Conservation (phyloP, 31 red algal genomes). For the Pterothamnion heteromorphum region DNA sequence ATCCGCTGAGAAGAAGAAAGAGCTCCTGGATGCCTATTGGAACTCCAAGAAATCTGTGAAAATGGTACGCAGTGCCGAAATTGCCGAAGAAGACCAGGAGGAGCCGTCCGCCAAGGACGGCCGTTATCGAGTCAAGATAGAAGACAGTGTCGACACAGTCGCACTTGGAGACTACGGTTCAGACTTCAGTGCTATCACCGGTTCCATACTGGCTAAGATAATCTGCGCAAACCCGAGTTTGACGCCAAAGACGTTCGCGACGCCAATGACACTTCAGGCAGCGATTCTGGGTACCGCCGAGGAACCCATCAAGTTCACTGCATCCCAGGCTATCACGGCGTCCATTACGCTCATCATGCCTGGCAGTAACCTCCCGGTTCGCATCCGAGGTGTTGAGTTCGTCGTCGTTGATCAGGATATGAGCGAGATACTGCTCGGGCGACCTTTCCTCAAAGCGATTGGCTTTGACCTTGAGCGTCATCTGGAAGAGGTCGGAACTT, state of each 20-base stretch:
- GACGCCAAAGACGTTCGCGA: background rate
- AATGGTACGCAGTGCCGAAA: background rate
- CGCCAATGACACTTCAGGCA: background rate
- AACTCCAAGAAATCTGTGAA: background rate
- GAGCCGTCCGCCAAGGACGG: background rate
- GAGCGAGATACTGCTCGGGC: constrained; percentile 14
- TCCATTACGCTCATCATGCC: background rate
- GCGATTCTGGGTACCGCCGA: background rate
- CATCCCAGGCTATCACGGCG: background rate
- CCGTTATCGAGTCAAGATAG: background rate
- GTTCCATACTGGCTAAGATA: background rate
- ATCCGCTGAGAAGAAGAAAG: background rate
- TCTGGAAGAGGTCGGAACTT: background rate
- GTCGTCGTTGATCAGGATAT: background rate
- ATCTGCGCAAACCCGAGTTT: background rate
- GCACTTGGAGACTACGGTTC: constrained; percentile 34
- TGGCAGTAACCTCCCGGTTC: background rate
- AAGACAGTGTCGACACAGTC: background rate
- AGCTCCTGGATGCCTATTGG: background rate
- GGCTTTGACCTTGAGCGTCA: constrained; percentile 20
- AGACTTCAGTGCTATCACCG: background rate
- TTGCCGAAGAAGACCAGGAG: background rate
- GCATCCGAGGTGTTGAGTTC: background rate
- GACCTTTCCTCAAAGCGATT: background rate
- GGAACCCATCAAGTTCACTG: background rate